Conservation (phyloP, 305 asterid species). For the Fraxinus dipetala region DNA sequence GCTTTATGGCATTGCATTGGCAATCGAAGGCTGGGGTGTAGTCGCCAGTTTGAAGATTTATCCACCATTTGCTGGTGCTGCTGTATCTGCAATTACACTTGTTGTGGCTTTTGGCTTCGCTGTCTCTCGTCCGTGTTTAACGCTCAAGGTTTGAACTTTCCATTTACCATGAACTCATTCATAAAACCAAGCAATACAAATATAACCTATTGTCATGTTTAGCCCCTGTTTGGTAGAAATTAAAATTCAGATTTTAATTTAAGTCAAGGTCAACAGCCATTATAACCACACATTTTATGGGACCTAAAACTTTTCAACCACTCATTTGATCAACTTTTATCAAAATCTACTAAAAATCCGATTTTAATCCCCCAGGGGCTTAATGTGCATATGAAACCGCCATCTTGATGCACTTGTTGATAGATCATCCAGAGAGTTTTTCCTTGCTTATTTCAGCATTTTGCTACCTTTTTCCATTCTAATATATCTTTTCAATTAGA, state of each 20-base stretch:
- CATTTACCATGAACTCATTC: slow-evolving; percentile 24
- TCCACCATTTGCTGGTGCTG: slow-evolving; percentile 99
- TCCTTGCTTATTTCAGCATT: slow-evolving; percentile 9
- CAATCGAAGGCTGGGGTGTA: slow-evolving; percentile 99
- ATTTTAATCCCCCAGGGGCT: neutral
- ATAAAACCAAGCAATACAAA: slow-evolving; percentile 7
- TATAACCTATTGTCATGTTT: neutral
- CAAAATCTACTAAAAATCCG: neutral
- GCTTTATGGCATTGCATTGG: slow-evolving; percentile 95
- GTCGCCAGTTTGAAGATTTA: slow-evolving; percentile 96
- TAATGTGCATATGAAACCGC: neutral
- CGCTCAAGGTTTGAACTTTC: slow-evolving; percentile 75
- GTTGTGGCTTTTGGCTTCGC: slow-evolving; percentile 99
- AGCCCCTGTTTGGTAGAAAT: neutral
- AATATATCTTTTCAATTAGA: slow-evolving; percentile 41
- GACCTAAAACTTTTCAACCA: neutral
- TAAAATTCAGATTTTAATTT: no score
- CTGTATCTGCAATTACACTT: slow-evolving; percentile 95
- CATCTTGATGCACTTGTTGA: slow-evolving; percentile 23
- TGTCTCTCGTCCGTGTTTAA: slow-evolving; percentile 95
- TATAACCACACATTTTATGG: neutral
- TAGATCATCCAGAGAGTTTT: neutral
- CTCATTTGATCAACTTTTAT: neutral
- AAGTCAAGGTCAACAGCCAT: neutral
- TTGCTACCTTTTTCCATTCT: slow-evolving; percentile 23